Evolutionary conservation across 768 basidiomycete species (phyloP), one percentile per base, ranked within the genome.

Genomic region (Sutorius australiensis): DNA sequence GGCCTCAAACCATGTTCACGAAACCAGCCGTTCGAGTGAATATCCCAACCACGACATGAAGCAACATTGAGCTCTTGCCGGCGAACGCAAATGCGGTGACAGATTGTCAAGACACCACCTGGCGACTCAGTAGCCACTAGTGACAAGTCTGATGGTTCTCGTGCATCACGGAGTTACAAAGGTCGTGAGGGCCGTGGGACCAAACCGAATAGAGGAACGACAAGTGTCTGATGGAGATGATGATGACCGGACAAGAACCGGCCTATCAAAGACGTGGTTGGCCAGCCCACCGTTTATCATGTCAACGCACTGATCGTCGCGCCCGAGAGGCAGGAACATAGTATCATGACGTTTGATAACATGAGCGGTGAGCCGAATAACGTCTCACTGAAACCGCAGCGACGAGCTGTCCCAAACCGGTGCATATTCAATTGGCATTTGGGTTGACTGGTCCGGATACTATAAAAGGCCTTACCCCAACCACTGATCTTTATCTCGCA

Each of bases 401-500:
- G 16, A 13, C 11, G 17, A 31, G 34, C 36, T 38, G 36, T 46
- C 28, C 28, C 58, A 47, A 56, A 57, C 44, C 48, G 17, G 59
- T 59, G 44, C 45, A 31, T 12, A 17, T 12, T 6, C 13, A 33
- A 33, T 30, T 27, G 27, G 28, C 21, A 27, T n/a, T 41, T 46
- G 43, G 38, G 10, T n/a, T 28, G 16, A 6, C 14, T 31, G 43
- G 49, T 55, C 19, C 16, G 46, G 41, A 28, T 60, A 10, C 8
- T 17, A 62, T 62, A 61, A 67, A 64, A 27, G 31, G 28, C 2
- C 13, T 3, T 2, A 13, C n/a, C 32, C 42, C 24, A 27, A 19
- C 31, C 5, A 28, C 46, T 51, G 51, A 61, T 54, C 61, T 13
- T 61, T 45, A 51, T 57, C 50, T 33, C 38, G 40, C 31, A 34